Percentiles rank a stretch among this genome's conserved stretches.
phyloP scores from a whole-genome alignment of 768 basidiomycete genomes.

The Kwoniella sp. region DNA sequence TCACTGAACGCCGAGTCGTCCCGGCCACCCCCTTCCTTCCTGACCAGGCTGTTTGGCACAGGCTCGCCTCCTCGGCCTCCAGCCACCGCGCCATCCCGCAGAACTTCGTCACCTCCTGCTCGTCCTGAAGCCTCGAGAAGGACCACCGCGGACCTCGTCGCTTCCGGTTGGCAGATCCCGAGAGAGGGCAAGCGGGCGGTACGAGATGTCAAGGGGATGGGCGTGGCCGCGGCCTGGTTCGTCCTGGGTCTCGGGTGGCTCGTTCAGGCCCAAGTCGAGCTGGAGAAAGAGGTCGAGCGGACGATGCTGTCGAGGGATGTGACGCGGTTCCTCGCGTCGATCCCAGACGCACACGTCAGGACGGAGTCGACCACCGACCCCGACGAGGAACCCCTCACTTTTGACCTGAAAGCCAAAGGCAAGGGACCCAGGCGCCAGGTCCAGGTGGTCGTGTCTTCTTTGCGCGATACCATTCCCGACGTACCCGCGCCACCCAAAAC shows the following conservation, averaged over 20 bases:
- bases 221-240: slow-evolving; percentile 39
- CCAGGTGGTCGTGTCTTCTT: too few species aligned
- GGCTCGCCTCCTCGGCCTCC: background rate
- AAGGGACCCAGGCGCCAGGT: too few species aligned
- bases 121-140: slow-evolving; percentile 2
- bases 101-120: background rate
- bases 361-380: background rate
- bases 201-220: slow-evolving; percentile 39
- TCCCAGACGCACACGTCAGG: background rate
- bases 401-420: slow-evolving; percentile 4
- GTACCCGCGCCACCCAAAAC: too few species aligned
- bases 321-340: too few species aligned
- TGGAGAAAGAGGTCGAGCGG: slow-evolving; percentile 7
- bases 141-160: slow-evolving; percentile 15
- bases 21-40: background rate
- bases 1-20: too few species aligned
- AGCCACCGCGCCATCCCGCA: background rate
- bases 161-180: slow-evolving; percentile 34
- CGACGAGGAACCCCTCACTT: slow-evolving; percentile 8
- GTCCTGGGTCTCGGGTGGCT: slow-evolving; percentile 37
- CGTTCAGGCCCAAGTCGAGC: slow-evolving; percentile 21
- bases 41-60: slow-evolving; percentile 5
- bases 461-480: too few species aligned
- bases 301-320: too few species aligned
- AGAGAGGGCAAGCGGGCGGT: slow-evolving; percentile 37